Base-by-base conservation (phyloP, 768 basidiomycete species). In the Mycena sanguinolenta region DNA sequence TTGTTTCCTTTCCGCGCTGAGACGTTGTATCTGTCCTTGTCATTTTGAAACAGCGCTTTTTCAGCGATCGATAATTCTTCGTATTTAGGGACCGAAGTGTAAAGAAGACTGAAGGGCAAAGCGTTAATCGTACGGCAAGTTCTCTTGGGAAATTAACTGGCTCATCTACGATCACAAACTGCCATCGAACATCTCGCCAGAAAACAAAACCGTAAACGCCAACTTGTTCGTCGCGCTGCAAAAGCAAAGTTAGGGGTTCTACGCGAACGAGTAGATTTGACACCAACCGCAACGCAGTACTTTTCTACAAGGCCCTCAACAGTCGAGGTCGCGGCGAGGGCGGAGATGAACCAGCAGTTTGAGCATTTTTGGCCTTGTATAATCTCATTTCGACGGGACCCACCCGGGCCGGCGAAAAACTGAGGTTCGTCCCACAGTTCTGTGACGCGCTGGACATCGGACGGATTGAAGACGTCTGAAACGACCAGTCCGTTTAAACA, bases 151-250 rank as follows among this genome's bases (percentile, higher is more conserved):
- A 55, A 57, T 52, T 14, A 4, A 77, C 79, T 28, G n/a, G 78
- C 80, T 82, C 81, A 63, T 82, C 81, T 38, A 82, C 78, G 46
- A 82, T 79, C 7, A 82, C 32, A 34, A 34, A 34, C 10, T 79
- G 62, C 79, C 78, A 28, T 76, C 75, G 74, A 44, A 70, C 65
- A 53, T 82, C 81, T 1, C 81, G 64, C 70, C 72, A 80, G 70
- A 82, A 82, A 17, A 81, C 78, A 74, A 82, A 82, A 12, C 81
- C 81, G 61, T 82, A 82, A 8, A 82, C 77, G 6, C 81, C 80
- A 67, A 77, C 74, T 55, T 75, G 39, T 61, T 81, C 79, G 58
- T 81, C 79, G 30, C 76, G 72, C 75, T 78, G 36, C n/a, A 0
- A 28, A 59, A 55, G 39, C 32, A 34, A n/a, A 9, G 7, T 55